Base-by-base conservation (phyloP, 2,329 filamentous ascomycete species). In the Pseudocercospora macadamiae region DNA sequence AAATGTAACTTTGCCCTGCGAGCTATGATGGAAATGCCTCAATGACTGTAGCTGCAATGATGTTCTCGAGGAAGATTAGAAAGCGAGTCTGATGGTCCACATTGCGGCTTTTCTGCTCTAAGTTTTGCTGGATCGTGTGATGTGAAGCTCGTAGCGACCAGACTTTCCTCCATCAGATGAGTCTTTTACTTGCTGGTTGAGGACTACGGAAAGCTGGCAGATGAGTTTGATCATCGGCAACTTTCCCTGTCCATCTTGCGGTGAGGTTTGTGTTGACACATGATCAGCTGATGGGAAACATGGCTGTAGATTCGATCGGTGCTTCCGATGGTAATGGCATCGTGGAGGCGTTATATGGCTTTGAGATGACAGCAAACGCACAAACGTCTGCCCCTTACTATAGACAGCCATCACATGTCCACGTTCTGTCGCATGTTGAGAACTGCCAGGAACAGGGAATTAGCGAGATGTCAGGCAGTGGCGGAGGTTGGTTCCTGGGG, bases 321-420 rank as follows among this genome's bases (percentile, higher is more conserved):
- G 39, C 8, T 14, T 25, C 39, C 39, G 39, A 44, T 44, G 39
- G 39, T 19, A 44, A 19, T 44, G 18, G 39, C 39, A 23, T 21
- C 7, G 19, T 3, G 23, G 39, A 44, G 39, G 39, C 28, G 28
- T 32, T 32, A 32, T 32, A 32, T 32, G 28, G 28, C 39, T 44
- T 44, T 14, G 16, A 12, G 10, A 44, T 16, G 16, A 23, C 19
- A 19, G 12, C 39, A 6, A 25, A 23, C 23, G 4, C 23, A 10
- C 18, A 26, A 45, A 45, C 19, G 42, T 21, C 21, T n/a, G 42
- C 21, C 21, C 9, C 42, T 16, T 30, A 37, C 23, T 44, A 42
- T 28, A 47, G 37, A 37, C 21, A 36, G 42, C 42, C 42, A 32
- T 32, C n/a, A n/a, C n/a, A 47, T 47, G 42, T 21, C 42, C 42